Evolutionary conservation across 306 rosid species (phyloP), one percentile per base, ranked within the genome.

Genomic region (Cucurbita pepo): DNA sequence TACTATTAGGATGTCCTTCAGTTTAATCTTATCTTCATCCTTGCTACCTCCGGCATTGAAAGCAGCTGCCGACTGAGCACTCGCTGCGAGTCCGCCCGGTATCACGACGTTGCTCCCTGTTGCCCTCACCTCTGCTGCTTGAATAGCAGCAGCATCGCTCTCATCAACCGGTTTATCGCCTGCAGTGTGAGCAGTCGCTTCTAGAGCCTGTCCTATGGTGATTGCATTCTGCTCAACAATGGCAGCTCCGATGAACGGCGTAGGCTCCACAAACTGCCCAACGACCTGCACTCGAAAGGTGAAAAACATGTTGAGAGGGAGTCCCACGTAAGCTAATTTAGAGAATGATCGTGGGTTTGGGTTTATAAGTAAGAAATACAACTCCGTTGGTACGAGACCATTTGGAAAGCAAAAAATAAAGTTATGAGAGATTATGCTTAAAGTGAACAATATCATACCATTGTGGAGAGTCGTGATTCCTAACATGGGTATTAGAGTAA

Each of bases 141-240:
- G 90, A 72, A 93, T 85, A 0, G 96, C 96, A 0, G 90, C 84
- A 0, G 91, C 98, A 9, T 90, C 91, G 40, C 87, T 78, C 78
- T 81, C 83, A 7, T 85, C 91, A 47, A 90, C 81, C 4, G 84
- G 76, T 79, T 85, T 87, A 3, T 84, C 66, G 0, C 96, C 91
- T 6, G 67, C 79, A 0, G 87, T 83, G 45, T 74, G 74, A 0
- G 89, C 88, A 10, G 86, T 76, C 1, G 96, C 96, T 82, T 92
- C 98, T 53, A 88, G 78, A 6, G 93, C 93, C 57, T 90, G 95
- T 3, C 96, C 98, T 51, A 92, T 87, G 8, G 91, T 90, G 21
- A 90, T 65, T 1, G 81, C 74, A 37, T 56, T 77, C 70, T 77
- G 79, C 61, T 61, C 73, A 36, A 75, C 75, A 0, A 1, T 48